phyloP scores from a whole-genome alignment of 176 grass and related monocot species.

The Rhynchospora breviuscula region DNA sequence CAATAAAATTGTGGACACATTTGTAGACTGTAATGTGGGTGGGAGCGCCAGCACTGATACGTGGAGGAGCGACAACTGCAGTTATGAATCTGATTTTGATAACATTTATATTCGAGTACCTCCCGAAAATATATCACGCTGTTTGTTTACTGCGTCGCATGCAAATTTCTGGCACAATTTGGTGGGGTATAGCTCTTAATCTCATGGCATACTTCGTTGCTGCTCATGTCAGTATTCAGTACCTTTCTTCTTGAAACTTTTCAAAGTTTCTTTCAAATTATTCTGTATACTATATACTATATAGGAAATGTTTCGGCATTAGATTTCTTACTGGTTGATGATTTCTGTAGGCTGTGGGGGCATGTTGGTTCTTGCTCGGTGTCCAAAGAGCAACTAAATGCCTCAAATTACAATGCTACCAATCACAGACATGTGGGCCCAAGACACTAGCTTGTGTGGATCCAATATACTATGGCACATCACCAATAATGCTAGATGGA shows the following conservation, averaged over 20 bases:
- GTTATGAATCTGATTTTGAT: slow-evolving; percentile 75
- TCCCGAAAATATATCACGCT: slow-evolving; percentile 85
- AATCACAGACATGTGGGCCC: slow-evolving; percentile 26
- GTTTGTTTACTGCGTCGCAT: slow-evolving; percentile 59
- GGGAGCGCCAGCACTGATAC: slow-evolving; percentile 61
- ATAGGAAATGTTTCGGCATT: neutral
- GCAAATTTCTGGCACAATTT: slow-evolving; percentile 92
- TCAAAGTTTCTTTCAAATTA: neutral
- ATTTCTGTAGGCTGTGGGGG: slow-evolving; percentile 53
- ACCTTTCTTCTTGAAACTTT: neutral
- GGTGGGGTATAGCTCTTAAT: slow-evolving; percentile 84
- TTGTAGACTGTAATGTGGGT: slow-evolving; percentile 74
- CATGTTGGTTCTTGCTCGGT: slow-evolving; percentile 89
- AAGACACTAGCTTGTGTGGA: slow-evolving; percentile 37
- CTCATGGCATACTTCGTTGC: slow-evolving; percentile 96
- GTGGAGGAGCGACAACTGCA: slow-evolving; percentile 41
- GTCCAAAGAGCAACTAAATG: slow-evolving; percentile 77
- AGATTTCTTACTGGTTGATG: neutral
- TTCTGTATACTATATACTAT: neutral
- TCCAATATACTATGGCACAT: slow-evolving; percentile 55
- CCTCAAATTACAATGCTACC: slow-evolving; percentile 49
- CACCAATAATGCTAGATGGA: neutral
- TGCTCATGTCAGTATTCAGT: slow-evolving; percentile 46
- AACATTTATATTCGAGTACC: slow-evolving; percentile 66
- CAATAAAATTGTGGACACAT: neutral